These are phyloP conservation scores for Thuja plicata DNA, from an alignment of 83 land plant genomes.

Conservation along the genomic window DNA sequence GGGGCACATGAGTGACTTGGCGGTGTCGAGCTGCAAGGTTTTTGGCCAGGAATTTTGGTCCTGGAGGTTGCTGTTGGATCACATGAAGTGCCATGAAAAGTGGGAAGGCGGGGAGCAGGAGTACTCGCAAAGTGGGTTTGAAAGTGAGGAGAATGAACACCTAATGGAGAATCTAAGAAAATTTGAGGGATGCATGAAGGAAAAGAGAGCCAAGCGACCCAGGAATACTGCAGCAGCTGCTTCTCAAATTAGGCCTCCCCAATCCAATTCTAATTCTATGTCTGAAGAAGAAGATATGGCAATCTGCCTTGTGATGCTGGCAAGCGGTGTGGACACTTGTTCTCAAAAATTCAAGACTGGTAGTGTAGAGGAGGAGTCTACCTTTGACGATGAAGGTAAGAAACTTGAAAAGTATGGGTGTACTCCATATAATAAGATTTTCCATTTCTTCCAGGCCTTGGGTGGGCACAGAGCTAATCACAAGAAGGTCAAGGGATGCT, in stretches of 20 bases:
- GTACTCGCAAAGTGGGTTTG: background rate
- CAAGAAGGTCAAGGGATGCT: slow-evolving; percentile 76
- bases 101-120: background rate
- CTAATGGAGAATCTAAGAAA: background rate
- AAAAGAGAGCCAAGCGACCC: slow-evolving; percentile 12
- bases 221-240: background rate
- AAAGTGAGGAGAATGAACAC: background rate
- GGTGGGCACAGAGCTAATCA: slow-evolving; percentile 80
- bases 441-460: slow-evolving; percentile 68
- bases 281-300: slow-evolving; percentile 50
- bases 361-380: slow-evolving; percentile 37
- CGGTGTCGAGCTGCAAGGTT: slow-evolving; percentile 47
- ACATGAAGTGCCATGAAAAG: slow-evolving; percentile 36
- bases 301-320: slow-evolving; percentile 52
- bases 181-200: slow-evolving; percentile 6
- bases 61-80: slow-evolving; percentile 67
- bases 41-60: slow-evolving; percentile 63
- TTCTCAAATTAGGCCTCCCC: background rate
- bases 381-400: background rate
- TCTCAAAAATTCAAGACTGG: slow-evolving; percentile 9
- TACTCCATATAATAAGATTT: slow-evolving; percentile 71
- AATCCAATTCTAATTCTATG: background rate
- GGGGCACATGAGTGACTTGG: no score
- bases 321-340: slow-evolving; percentile 35
- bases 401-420: slow-evolving; percentile 47